Percentiles rank a stretch among this genome's conserved stretches.
Conservation (phyloP, 1,284 basidiomycete genomes). For the Schizophyllum amplum region DNA sequence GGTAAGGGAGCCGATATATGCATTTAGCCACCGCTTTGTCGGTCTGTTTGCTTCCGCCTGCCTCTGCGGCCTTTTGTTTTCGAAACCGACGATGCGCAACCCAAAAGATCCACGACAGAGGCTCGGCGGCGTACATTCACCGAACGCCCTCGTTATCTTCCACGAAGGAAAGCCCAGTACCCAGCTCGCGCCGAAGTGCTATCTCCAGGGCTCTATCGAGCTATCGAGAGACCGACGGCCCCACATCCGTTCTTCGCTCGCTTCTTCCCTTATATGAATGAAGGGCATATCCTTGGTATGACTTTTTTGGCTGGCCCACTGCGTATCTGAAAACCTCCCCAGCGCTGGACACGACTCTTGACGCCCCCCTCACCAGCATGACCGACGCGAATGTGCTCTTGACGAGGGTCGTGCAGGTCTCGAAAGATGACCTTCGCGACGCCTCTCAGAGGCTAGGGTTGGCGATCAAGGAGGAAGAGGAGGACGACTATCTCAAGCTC, state of each 20-base stretch:
- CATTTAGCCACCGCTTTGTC: neutral
- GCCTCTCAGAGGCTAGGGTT: neutral
- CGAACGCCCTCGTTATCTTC: neutral
- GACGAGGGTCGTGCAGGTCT: neutral
- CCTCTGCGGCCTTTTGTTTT: neutral
- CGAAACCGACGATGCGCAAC: neutral
- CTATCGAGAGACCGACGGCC: neutral
- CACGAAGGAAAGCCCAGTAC: neutral
- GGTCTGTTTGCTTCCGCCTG: neutral
- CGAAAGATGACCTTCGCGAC: neutral
- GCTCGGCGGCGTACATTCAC: neutral
- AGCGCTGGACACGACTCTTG: no score
- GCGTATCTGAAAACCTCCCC: no score
- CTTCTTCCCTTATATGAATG: neutral
- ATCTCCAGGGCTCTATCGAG: neutral
- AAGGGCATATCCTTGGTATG: no score
- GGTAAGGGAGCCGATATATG: no score
- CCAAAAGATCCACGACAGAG: neutral
- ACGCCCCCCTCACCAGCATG: no score
- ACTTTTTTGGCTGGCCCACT: no score
- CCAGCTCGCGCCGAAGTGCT: neutral
- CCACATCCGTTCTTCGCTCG: neutral
- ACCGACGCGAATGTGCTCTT: neutral
- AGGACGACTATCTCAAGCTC: neutral
- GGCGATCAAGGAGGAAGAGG: neutral